Percentiles rank a stretch among this genome's conserved stretches.
Evolutionary conservation across 371 early-diverging fungal genomes (phyloP).

Genomic region (Actinomucor elegans): DNA sequence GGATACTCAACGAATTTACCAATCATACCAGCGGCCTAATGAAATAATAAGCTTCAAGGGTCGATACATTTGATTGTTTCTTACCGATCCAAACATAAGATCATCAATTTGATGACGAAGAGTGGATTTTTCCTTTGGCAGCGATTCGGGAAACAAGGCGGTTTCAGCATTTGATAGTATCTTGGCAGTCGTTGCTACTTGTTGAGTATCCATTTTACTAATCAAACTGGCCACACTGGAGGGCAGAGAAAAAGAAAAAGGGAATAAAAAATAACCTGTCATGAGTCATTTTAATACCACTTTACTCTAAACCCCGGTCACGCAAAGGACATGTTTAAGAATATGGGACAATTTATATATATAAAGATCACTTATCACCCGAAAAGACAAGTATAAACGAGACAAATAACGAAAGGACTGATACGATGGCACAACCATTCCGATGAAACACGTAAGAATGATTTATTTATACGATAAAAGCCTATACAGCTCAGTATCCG

Average conservation of each 20-base stretch:
- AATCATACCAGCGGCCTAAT: constrained; percentile 79
- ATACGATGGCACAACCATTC: too few relatives aligned
- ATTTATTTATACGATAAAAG: too few relatives aligned
- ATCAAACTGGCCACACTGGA: background rate
- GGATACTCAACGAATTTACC: constrained; percentile 96
- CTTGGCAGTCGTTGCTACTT: background rate
- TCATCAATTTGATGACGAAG: constrained; percentile 28
- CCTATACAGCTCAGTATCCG: too few relatives aligned
- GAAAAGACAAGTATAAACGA: too few relatives aligned
- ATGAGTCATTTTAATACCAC: constrained; percentile 2
- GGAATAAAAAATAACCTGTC: background rate
- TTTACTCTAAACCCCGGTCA: too few relatives aligned
- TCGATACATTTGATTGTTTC: background rate
- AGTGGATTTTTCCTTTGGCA: constrained; percentile 6
- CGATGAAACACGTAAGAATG: too few relatives aligned
- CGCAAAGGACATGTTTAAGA: too few relatives aligned
- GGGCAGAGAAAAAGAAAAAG: constrained; percentile 5
- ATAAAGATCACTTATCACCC: too few relatives aligned
- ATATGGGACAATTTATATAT: too few relatives aligned
- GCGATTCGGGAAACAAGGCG: background rate
- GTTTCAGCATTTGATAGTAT: constrained; percentile 3
- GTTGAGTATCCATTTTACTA: constrained; percentile 18
- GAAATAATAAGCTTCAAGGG: too few relatives aligned
- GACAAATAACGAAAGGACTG: too few relatives aligned
- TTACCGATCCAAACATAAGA: constrained; percentile 36